Base-by-base conservation (phyloP, 2,329 filamentous ascomycete species). In the Seiridium cupressi region DNA sequence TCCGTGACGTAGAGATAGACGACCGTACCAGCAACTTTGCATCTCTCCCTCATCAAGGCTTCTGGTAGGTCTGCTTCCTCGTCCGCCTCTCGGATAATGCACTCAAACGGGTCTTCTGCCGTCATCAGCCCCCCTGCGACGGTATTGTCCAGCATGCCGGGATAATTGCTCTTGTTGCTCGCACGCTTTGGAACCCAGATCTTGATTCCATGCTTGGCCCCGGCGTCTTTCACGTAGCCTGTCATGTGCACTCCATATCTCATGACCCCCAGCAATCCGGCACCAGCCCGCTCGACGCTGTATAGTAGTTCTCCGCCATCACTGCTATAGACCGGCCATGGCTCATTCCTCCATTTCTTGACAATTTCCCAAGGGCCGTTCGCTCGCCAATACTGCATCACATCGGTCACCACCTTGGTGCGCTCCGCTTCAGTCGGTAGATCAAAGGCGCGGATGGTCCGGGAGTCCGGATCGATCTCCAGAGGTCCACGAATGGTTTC, bases 101-200 rank as follows among this genome's bases (percentile, higher is more conserved):
- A 92, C 70, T 94, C 92, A 54, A 93, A 89, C 0, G 91, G 90
- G 31, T 82, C 82, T 73, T 97, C 93, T 11, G 89, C 90, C 0
- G 91, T 91, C 72, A 89, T 88, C 66, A 98, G 88, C 0, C 92
- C 84, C n/a, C 84, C 84, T 0, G 93, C 95, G 5, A 96, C 95
- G 1, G 93, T 93, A 74, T 98, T 99, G 75, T 99, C 95, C 65
- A 99, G 81, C 84, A 97, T 93, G n/a, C 90, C 84, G 0, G 90
- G 89, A 71, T 94, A 99, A 0, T 93, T 97, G 65, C 91, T 86
- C 79, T 98, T 99, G 61, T 80, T 84, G 55, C 80, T 81, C 10
- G 93, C 85, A 8, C 95, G 84, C 51, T 88, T 84, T 3, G 95
- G 91, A 1, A 96, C 85, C 94, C 95, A 98, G 46, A 99, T 81